Evolutionary conservation across 176 grass and related monocot genomes (phyloP).

Genomic region (Juncus effusus): DNA sequence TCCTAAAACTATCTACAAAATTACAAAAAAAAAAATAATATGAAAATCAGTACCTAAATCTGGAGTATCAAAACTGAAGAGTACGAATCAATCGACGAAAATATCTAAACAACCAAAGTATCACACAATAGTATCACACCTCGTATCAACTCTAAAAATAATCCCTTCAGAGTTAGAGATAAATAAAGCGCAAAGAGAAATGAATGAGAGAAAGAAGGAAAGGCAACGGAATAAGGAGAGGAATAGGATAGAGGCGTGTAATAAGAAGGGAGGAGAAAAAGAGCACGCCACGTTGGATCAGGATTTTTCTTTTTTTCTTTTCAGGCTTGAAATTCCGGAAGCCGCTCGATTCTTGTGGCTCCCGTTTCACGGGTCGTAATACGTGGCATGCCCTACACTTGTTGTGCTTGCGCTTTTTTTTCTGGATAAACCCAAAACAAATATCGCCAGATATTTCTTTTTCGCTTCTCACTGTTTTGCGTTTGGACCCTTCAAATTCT

Average conservation of each 20-base stretch:
- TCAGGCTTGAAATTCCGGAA: background rate
- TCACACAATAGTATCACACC: background rate
- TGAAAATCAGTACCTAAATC: no score
- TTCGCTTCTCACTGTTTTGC: background rate
- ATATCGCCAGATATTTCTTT: background rate
- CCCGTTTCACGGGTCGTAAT: background rate
- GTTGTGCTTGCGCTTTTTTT: slow-evolving; percentile 23
- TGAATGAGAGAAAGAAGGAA: background rate
- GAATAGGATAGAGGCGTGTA: slow-evolving; percentile 11
- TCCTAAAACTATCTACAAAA: slow-evolving; percentile 18
- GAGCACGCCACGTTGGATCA: slow-evolving; percentile 62
- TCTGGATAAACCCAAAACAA: background rate
- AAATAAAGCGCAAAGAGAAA: background rate
- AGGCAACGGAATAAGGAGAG: slow-evolving; percentile 15
- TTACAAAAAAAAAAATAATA: background rate
- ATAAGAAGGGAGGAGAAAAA: slow-evolving; percentile 37
- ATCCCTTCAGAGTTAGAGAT: background rate
- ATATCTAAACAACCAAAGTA: no score
- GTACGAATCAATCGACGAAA: no score
- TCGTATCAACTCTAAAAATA: background rate
- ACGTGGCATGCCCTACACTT: slow-evolving; percentile 25
- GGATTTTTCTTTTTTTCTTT: slow-evolving; percentile 27
- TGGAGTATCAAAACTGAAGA: no score
- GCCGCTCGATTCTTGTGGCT: slow-evolving; percentile 58
- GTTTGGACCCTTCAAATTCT: background rate